A percentile compares a stretch with the other conserved stretches of the same genome.
Evolutionary conservation across 345 rosid species (phyloP).

Genomic region (Diplotaxis tenuifolia): DNA sequence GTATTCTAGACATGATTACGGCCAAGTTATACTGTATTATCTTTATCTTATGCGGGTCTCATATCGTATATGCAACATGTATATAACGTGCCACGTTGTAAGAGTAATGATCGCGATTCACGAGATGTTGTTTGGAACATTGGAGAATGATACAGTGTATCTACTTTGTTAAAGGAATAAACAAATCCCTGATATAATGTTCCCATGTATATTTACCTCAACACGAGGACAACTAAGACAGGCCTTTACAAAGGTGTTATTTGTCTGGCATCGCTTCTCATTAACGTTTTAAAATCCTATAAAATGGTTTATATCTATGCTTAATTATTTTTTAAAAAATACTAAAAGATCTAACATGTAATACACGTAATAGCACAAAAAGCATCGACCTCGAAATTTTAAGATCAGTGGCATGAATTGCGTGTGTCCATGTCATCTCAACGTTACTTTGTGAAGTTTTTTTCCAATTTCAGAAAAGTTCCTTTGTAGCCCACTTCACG

Average conservation of each 20-base stretch:
- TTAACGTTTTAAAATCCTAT: not conserved
- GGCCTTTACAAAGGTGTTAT: not conserved
- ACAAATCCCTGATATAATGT: not conserved
- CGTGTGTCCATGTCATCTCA: conserved; percentile 29
- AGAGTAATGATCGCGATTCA: not conserved
- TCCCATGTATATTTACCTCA: too few relatives aligned
- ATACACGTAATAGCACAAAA: not conserved
- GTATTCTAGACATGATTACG: too few relatives aligned
- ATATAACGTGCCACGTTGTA: too few relatives aligned
- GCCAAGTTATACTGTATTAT: too few relatives aligned
- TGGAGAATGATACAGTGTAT: not conserved
- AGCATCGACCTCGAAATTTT: not conserved
- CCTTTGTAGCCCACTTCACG: conserved; percentile 20
- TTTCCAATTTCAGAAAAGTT: not conserved
- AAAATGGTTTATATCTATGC: not conserved
- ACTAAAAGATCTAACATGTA: not conserved
- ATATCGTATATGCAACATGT: too few relatives aligned
- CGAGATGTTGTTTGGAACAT: not conserved
- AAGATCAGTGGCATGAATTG: conserved; percentile 22
- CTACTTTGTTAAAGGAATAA: not conserved
- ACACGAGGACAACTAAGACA: not conserved
- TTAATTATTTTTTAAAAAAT: not conserved
- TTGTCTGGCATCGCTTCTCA: not conserved
- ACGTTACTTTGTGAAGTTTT: conserved; percentile 14
- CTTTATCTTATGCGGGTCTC: too few relatives aligned